A percentile compares a stretch with the other conserved stretches of the same genome.
Evolutionary conservation across 495 filamentous ascomycete genomes (phyloP).

Genomic region (Penicillium nucicola): DNA sequence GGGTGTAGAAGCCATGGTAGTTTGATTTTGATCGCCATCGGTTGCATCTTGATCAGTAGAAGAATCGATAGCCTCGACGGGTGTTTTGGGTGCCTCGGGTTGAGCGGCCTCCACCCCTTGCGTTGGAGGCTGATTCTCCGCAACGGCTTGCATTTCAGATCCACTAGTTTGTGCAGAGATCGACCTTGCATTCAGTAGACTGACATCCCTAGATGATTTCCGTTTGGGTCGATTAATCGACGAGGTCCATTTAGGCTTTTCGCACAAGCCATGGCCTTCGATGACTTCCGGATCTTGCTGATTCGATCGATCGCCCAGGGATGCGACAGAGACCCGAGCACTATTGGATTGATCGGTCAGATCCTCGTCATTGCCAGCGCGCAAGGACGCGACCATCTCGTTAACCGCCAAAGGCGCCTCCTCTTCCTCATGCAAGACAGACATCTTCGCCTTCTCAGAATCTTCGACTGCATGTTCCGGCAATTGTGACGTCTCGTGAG

Average conservation of each 20-base stretch:
- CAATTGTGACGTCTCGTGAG: conserved; percentile 2
- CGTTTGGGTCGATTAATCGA: conserved; percentile 32
- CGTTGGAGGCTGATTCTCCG: conserved; percentile 21
- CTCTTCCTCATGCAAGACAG: conserved; percentile 25
- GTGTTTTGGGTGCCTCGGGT: conserved; percentile 15
- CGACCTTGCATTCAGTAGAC: conserved; percentile 23
- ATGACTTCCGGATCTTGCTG: conserved; percentile 29
- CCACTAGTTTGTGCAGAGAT: conserved; percentile 26
- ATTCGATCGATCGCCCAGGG: conserved; percentile 18
- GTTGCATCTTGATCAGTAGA: conserved; percentile 14
- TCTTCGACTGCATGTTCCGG: conserved; percentile 7
- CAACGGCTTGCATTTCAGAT: conserved; percentile 11
- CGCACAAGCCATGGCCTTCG: conserved; percentile 35
- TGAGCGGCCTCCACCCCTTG: conserved; percentile 31
- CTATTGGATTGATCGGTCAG: conserved; percentile 20
- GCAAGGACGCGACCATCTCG: conserved; percentile 22
- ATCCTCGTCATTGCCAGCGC: conserved; percentile 16
- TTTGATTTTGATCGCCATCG: conserved; percentile 19
- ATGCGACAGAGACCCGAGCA: conserved; percentile 20
- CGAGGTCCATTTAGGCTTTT: conserved; percentile 30
- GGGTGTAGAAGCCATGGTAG: conserved; percentile 11
- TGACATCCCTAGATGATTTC: conserved; percentile 28
- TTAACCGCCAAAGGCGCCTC: conserved; percentile 12
- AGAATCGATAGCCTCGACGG: conserved; percentile 24
- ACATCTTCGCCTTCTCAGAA: conserved; percentile 19